Evolutionary conservation across 2,329 filamentous ascomycete genomes (phyloP).

Genomic region (Didymella glomerata): DNA sequence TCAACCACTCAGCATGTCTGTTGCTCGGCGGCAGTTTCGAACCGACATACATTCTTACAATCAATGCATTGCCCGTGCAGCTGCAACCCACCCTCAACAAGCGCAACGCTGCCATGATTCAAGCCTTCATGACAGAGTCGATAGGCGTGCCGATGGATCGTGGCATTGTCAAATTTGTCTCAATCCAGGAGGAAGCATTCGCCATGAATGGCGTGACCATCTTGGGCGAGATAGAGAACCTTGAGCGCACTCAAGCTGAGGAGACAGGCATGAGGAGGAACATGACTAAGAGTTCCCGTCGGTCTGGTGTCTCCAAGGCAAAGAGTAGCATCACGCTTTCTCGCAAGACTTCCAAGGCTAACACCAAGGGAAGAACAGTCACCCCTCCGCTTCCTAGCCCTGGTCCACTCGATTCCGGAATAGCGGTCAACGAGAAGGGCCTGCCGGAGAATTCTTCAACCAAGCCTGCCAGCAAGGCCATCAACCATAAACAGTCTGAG

Average conservation of each 20-base stretch:
- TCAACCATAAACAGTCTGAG: conserved; percentile 37
- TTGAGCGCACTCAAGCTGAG: conserved; percentile 57
- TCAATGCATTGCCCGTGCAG: conserved; percentile 74
- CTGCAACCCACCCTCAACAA: conserved; percentile 80
- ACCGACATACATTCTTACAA: conserved; percentile 79
- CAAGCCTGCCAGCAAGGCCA: conserved; percentile 32
- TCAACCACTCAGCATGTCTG: conserved; percentile 79
- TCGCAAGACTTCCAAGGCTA: conserved; percentile 44
- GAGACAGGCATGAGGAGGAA: conserved; percentile 54
- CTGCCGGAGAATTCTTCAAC: conserved; percentile 23
- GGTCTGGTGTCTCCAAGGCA: conserved; percentile 45
- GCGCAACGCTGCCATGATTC: conserved; percentile 79
- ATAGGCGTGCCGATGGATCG: conserved; percentile 71
- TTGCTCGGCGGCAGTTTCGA: conserved; percentile 78
- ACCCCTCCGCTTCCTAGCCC: conserved; percentile 47
- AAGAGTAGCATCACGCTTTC: conserved; percentile 51
- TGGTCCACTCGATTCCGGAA: conserved; percentile 47
- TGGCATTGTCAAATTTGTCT: conserved; percentile 76
- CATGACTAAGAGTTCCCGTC: conserved; percentile 50
- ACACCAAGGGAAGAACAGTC: conserved; percentile 36
- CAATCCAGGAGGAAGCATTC: conserved; percentile 74
- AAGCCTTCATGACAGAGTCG: conserved; percentile 75
- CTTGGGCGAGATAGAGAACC: conserved; percentile 70
- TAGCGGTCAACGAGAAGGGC: conserved; percentile 44
- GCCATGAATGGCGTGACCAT: conserved; percentile 76